Percentiles rank a stretch among this genome's conserved stretches.
phyloP scores from a whole-genome alignment of 768 basidiomycete genomes.

The Mycena metata region DNA sequence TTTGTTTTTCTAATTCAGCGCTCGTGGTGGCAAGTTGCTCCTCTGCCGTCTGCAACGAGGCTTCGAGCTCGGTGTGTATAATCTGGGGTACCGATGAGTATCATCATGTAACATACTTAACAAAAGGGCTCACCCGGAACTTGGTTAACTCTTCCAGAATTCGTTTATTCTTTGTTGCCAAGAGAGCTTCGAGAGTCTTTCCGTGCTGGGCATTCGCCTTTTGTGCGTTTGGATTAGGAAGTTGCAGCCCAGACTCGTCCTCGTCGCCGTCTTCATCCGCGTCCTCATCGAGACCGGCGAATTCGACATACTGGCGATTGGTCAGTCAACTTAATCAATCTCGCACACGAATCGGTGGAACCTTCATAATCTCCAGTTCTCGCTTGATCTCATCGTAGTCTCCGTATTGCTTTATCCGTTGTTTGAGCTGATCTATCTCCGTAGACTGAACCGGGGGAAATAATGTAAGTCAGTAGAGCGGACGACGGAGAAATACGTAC shows the following conservation, averaged over 20 bases:
- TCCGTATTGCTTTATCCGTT: conserved; percentile 75
- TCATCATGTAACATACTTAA: background rate
- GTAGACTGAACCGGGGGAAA: conserved; percentile 53
- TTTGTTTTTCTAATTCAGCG: conserved; percentile 83
- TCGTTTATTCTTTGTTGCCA: conserved; percentile 94
- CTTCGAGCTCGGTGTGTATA: conserved; percentile 84
- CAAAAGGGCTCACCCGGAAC: conserved; percentile 71
- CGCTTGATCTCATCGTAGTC: conserved; percentile 99
- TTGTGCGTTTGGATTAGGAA: conserved; percentile 92
- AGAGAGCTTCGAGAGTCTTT: conserved; percentile 89
- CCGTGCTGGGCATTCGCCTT: conserved; percentile 83
- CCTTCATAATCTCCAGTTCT: conserved; percentile 99
- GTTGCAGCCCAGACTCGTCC: conserved; percentile 66
- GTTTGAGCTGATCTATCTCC: conserved; percentile 79
- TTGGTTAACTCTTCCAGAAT: conserved; percentile 94
- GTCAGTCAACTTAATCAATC: background rate
- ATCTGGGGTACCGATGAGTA: conserved; percentile 62
- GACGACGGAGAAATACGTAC: conserved; percentile 45
- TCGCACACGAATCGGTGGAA: conserved; percentile 46
- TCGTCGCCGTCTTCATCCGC: conserved; percentile 68
- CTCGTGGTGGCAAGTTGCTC: conserved; percentile 70
- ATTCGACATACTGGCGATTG: conserved; percentile 87
- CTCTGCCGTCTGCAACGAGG: conserved; percentile 69
- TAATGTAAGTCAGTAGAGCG: conserved; percentile 4
- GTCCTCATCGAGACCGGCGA: conserved; percentile 88